phyloP scores from a whole-genome alignment of 192 early-diverging fungal genomes.

The Bifiguratus adelaidae region DNA sequence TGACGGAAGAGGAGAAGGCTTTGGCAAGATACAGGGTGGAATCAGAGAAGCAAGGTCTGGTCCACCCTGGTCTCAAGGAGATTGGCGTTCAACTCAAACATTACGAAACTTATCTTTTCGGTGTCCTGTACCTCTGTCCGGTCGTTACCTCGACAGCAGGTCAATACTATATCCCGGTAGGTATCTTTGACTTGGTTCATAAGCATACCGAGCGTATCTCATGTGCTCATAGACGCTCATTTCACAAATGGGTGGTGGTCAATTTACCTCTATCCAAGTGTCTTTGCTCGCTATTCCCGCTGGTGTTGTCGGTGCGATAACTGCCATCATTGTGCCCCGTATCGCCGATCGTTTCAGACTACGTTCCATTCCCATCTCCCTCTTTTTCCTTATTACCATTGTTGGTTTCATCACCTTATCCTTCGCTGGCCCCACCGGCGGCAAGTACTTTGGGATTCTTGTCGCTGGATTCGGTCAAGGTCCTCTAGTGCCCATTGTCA shows the following conservation, averaged over 20 bases:
- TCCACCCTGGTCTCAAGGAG: background rate
- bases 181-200: too few relatives aligned
- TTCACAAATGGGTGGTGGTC: background rate
- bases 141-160: background rate
- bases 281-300: background rate
- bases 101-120: background rate
- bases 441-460: background rate
- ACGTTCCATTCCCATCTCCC: background rate
- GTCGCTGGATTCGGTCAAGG: background rate
- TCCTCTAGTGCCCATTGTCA: background rate
- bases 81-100: background rate
- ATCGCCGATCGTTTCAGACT: background rate
- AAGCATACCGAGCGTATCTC: too few relatives aligned
- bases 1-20: background rate
- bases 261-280: background rate
- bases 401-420: background rate
- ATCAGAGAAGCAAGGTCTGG: background rate
- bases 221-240: background rate
- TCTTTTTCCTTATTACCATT: background rate
- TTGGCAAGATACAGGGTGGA: background rate
- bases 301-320: background rate
- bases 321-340: background rate
- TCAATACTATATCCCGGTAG: background rate
- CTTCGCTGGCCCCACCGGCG: background rate
- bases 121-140: background rate